phyloP scores from a whole-genome alignment of 108 stramenopile species.

The Cyclostephanos invisitatus region DNA sequence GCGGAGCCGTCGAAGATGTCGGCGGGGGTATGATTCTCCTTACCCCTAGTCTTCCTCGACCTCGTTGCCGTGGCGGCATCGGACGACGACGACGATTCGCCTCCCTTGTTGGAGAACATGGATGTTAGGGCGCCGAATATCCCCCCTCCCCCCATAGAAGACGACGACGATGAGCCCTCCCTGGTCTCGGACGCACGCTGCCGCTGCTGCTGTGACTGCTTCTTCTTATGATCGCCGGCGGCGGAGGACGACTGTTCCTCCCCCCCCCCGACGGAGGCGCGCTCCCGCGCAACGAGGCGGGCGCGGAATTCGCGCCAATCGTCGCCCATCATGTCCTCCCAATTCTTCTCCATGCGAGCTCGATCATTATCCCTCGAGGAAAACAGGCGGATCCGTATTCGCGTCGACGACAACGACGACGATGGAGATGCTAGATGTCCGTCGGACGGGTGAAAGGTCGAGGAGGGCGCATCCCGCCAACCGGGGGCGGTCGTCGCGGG shows the following conservation, averaged over 20 bases:
- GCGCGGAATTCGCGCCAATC: constrained; percentile 89
- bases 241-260: too few relatives aligned
- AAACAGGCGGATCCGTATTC: constrained; percentile 2
- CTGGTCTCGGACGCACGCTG: background rate
- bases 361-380: constrained; percentile 68
- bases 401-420: background rate
- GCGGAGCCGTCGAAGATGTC: constrained; percentile 70
- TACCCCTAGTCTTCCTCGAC: background rate
- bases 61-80: constrained; percentile 11
- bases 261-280: constrained; percentile 12
- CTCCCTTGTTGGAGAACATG: constrained; percentile 58
- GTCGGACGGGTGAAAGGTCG: background rate
- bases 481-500: background rate
- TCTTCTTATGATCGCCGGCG: too few relatives aligned
- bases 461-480: constrained; percentile 1
- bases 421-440: background rate
- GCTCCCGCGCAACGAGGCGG: constrained; percentile 76
- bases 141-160: constrained; percentile 42
- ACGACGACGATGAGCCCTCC: constrained; percentile 9
- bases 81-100: constrained; percentile 13
- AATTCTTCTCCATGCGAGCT: constrained; percentile 73
- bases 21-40: background rate
- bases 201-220: background rate
- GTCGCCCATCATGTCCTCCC: constrained; percentile 81
- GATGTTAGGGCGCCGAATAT: constrained; percentile 74